phyloP scores from a whole-genome alignment of 2,329 filamentous ascomycete species.

The Xylaria sp. region DNA sequence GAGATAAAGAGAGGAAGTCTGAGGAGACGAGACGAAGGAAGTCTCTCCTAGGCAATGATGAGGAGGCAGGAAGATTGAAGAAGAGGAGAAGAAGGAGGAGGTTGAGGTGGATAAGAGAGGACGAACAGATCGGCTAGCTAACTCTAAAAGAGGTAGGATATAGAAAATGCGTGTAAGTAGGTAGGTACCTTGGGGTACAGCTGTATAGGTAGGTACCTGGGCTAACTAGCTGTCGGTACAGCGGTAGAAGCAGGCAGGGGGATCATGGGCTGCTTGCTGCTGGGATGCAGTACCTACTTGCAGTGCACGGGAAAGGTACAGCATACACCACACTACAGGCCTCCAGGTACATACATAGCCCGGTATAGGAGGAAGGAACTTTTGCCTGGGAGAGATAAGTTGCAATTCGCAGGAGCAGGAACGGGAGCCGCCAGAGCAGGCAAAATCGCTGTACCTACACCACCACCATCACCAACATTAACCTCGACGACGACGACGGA shows the following conservation, averaged over 20 bases:
- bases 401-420: conserved; percentile 7
- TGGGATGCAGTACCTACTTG: conserved; percentile 16
- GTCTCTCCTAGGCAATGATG: conserved; percentile 36
- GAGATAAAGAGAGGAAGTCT: conserved; percentile 39
- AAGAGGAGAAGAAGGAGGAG: conserved; percentile 42
- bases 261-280: conserved; percentile 7
- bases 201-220: conserved; percentile 26
- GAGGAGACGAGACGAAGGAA: conserved; percentile 40
- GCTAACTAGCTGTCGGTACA: conserved; percentile 15
- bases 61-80: conserved; percentile 41
- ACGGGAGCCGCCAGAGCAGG: conserved; percentile 18
- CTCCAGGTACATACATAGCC: conserved; percentile 22
- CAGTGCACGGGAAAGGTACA: conserved; percentile 11
- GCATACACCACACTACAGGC: not conserved
- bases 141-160: conserved; percentile 41
- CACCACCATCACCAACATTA: conserved; percentile 14
- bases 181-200: conserved; percentile 36
- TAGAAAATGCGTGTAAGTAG: conserved; percentile 16
- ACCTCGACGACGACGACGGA: not conserved
- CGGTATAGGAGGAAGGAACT: conserved; percentile 36
- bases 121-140: conserved; percentile 49
- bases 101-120: conserved; percentile 43
- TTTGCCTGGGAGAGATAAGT: conserved; percentile 19
- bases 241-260: conserved; percentile 8
- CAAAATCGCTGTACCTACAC: conserved; percentile 8